phyloP scores from a whole-genome alignment of 805 yeast species.

The Cephaloascus fragrans region DNA sequence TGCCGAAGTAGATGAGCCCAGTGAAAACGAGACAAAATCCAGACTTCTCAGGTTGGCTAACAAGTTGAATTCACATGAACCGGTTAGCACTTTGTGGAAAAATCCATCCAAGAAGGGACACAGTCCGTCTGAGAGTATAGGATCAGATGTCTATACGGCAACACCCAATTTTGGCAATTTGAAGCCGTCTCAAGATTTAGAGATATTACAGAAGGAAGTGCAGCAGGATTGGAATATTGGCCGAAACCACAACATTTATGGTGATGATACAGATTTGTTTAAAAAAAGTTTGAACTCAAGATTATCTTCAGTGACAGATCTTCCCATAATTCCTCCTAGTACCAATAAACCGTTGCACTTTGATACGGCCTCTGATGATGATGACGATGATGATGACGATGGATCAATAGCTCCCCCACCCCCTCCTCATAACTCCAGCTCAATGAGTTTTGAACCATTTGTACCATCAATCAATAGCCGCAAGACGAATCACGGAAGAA shows the following conservation, averaged over 20 bases:
- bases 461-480: not conserved
- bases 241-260: not conserved
- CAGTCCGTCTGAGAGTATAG: not conserved
- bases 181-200: not conserved
- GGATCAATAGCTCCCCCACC: not conserved
- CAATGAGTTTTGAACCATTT: not conserved
- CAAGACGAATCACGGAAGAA: slow-evolving; percentile 1
- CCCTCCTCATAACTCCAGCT: not conserved
- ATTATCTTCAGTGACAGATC: not conserved
- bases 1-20: not conserved
- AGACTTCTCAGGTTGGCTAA: not conserved
- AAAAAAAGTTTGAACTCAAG: not conserved
- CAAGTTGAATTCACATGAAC: not conserved
- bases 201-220: not conserved
- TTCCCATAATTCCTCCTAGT: not conserved
- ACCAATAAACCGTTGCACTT: not conserved
- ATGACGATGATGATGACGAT: not conserved
- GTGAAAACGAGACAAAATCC: not conserved
- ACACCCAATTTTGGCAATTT: too few relatives aligned
- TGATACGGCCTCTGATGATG: not conserved
- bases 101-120: too few relatives aligned
- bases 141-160: not conserved
- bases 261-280: not conserved
- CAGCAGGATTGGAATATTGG: not conserved
- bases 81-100: not conserved